Percentiles rank a stretch among this genome's conserved stretches.
phyloP scores from a whole-genome alignment of 2,329 filamentous ascomycete species.

The Claviceps monticola region DNA sequence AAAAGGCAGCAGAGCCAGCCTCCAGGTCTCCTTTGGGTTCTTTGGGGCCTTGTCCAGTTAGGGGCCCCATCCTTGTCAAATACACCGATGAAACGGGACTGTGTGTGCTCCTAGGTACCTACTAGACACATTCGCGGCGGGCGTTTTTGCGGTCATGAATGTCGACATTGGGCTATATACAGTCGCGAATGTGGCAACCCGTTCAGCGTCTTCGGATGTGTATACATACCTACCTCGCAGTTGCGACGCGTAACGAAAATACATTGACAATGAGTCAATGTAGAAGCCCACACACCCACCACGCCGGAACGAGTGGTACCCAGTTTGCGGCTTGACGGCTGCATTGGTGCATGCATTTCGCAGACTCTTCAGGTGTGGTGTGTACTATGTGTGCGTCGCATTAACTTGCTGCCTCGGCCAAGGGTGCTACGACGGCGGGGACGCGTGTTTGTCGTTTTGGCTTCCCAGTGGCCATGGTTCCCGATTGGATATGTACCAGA shows the following conservation, averaged over 20 bases:
- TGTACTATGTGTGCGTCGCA: not conserved
- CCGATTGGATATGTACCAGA: not conserved
- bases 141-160: not conserved
- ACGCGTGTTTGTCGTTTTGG: not conserved
- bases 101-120: not conserved
- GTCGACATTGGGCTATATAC: not conserved
- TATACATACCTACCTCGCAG: not conserved
- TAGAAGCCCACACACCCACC: not conserved
- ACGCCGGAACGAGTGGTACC: not conserved
- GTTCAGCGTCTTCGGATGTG: not conserved
- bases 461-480: not conserved
- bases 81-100: constrained; percentile 4
- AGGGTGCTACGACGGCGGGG: not conserved
- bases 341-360: not conserved
- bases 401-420: not conserved
- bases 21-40: not conserved
- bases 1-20: not conserved
- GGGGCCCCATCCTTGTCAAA: not conserved
- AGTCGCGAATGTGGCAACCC: not conserved
- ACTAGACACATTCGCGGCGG: not conserved
- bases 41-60: constrained; percentile 1
- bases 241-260: too few relatives aligned
- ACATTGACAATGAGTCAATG: not conserved
- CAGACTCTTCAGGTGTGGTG: not conserved
- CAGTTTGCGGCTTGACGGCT: not conserved